A percentile compares a stretch with the other conserved stretches of the same genome.
Evolutionary conservation across 2,329 filamentous ascomycete genomes (phyloP).

Genomic region (Coleophoma cylindrospora): DNA sequence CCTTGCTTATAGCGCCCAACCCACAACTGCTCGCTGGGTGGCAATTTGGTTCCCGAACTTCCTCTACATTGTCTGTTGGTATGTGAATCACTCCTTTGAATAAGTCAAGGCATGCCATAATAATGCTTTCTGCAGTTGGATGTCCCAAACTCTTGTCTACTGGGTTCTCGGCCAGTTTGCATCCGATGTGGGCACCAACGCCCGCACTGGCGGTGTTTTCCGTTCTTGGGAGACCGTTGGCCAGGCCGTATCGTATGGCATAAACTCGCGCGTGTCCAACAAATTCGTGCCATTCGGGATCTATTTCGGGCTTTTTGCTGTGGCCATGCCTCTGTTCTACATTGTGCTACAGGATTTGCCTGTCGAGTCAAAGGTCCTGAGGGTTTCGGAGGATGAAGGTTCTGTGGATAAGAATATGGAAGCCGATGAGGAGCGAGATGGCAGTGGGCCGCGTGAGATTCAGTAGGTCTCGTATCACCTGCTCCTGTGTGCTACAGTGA

Average conservation of each 20-base stretch:
- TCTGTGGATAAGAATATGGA: background rate
- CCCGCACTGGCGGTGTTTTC: background rate
- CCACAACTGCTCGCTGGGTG: background rate
- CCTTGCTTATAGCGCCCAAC: background rate
- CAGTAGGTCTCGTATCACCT: too few species aligned
- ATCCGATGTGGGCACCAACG: background rate
- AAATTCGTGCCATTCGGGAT: background rate
- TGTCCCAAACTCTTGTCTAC: background rate
- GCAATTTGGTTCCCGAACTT: background rate
- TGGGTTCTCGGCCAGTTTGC: background rate
- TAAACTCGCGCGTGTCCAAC: background rate
- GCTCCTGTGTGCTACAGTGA: too few species aligned
- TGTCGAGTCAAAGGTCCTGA: background rate
- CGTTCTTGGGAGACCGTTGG: background rate
- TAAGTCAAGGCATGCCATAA: background rate
- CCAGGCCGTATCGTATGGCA: background rate
- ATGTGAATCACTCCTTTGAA: background rate
- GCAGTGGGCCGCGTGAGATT: background rate
- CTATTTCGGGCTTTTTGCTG: background rate
- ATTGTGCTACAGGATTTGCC: background rate
- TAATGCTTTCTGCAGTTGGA: background rate
- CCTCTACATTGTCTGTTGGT: background rate
- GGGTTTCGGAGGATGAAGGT: background rate
- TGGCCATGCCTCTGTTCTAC: background rate
- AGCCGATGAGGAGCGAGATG: background rate